Base-by-base conservation (phyloP, 2,329 filamentous ascomycete species). In the Stachybotrys elegans region DNA sequence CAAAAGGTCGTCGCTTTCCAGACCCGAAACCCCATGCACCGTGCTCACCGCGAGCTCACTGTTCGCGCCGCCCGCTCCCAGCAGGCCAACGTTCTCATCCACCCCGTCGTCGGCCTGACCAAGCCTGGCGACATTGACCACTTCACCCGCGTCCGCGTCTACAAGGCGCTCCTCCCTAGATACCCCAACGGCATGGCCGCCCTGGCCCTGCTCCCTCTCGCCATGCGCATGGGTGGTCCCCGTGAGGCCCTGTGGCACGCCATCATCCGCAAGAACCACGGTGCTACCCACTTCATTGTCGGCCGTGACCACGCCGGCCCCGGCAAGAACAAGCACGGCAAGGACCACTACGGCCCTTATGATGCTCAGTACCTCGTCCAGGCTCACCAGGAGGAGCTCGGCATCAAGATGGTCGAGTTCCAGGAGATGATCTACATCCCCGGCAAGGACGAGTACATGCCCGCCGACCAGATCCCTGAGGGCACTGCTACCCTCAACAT, bases 101-200 rank as follows among this genome's bases (percentile, higher is more conserved):
- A 98, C 76, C 93, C 93, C 49, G 93, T 98, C 52, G 93, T 98
- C 53, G 93, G 93, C 64, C 81, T 98, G 61, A 98, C 93, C 66
- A 98, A 98, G 79, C 93, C 93, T 47, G 93, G 93, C 67, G 93
- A 98, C 69, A 98, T 98, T 65, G 93, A 98, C 72, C 93, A 98
- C 79, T 98, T 98, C 76, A 98, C 93, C 59, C 89, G 93, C 66
- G 93, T 98, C 58, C 90, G 93, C 62, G 93, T 96, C 60, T 98
- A 98, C 81, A 88, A 97, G 79, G 92, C 93, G 35, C 83, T 98
- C 43, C 81, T 98, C 53, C 89, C 92, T 56, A 83, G 93, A 63
- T 98, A 98, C 74, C 93, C 93, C 69, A 98, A 97, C 70, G 93
- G 93, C 61, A 98, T 98, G 93, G 93, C 93, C 47, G 90, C 94